Evolutionary conservation across 2,329 filamentous ascomycete species (phyloP).

Genomic region (Lecanicillium sp.): DNA sequence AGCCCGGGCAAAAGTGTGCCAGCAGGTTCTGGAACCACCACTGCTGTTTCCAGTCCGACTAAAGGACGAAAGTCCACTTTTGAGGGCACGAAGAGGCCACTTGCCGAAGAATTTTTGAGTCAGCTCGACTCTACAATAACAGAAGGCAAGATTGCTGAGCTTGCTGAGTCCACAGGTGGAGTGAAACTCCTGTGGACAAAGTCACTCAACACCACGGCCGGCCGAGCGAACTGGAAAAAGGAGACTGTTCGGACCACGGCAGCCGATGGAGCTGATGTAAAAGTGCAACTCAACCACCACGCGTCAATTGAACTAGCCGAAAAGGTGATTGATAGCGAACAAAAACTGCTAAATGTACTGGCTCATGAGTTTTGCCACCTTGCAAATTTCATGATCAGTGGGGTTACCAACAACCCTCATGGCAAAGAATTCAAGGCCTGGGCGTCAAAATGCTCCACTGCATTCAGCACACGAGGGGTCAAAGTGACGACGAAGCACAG

Average conservation of each 20-base stretch:
- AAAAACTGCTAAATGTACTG: constrained; percentile 79
- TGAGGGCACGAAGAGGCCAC: constrained; percentile 48
- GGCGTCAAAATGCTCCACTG: constrained; percentile 45
- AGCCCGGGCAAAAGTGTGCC: constrained; percentile 23
- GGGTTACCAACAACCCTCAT: constrained; percentile 68
- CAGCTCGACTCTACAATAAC: constrained; percentile 64
- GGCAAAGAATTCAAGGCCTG: constrained; percentile 78
- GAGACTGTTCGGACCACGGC: constrained; percentile 38
- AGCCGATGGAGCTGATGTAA: constrained; percentile 16
- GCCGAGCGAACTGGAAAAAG: constrained; percentile 63
- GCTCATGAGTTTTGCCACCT: constrained; percentile 96
- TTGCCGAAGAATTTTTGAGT: constrained; percentile 55
- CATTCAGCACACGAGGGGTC: constrained; percentile 56
- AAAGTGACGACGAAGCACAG: constrained; percentile 82
- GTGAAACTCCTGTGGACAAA: constrained; percentile 67
- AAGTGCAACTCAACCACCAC: constrained; percentile 41
- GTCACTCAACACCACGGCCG: constrained; percentile 72
- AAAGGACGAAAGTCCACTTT: constrained; percentile 50
- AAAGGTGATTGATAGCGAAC: constrained; percentile 73
- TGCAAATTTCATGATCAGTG: constrained; percentile 80
- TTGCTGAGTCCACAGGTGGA: constrained; percentile 59
- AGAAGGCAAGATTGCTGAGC: constrained; percentile 44
- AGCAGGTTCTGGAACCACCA: constrained; percentile 25
- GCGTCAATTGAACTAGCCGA: constrained; percentile 82
- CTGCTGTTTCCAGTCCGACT: constrained; percentile 18